These are phyloP conservation scores for Apiotrichum brassicae DNA, from an alignment of 1,284 basidiomycete species.

Conservation along the genomic window DNA sequence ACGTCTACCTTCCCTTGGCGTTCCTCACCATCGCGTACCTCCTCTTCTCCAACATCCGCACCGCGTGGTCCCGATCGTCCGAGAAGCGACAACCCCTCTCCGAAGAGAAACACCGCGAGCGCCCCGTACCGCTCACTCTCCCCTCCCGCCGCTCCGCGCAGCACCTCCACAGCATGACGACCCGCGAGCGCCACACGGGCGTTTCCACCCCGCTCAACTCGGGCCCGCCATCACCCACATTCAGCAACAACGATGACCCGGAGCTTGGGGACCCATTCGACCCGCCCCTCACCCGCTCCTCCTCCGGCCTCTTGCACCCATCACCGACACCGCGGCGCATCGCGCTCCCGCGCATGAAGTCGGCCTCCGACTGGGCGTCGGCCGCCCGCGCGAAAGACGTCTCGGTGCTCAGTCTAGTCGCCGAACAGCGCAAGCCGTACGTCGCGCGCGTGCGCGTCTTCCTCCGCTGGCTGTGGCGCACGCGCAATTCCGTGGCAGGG, in stretches of 20 bases:
- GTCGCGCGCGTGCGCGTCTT: neutral
- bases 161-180: constrained; percentile 18
- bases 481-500: constrained; percentile 36
- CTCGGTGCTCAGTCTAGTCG: constrained; percentile 29
- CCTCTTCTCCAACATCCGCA: constrained; percentile 39
- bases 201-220: constrained; percentile 2
- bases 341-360: constrained; percentile 28
- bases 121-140: constrained; percentile 29
- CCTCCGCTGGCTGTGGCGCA: constrained; percentile 32
- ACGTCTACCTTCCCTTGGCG: constrained; percentile 55
- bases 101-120: constrained; percentile 14
- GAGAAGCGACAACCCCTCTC: neutral
- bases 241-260: constrained; percentile 10
- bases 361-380: constrained; percentile 34
- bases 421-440: constrained; percentile 11
- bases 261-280: constrained; percentile 20
- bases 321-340: constrained; percentile 19
- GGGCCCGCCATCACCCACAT: constrained; percentile 11
- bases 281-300: neutral
- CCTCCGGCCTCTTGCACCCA: neutral
- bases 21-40: constrained; percentile 48
- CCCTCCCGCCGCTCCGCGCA: constrained; percentile 36
- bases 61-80: constrained; percentile 22
- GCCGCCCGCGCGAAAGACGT: constrained; percentile 41
- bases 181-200: constrained; percentile 8